phyloP scores from a whole-genome alignment of 2,329 filamentous ascomycete species.

The Aspergillus pseudoglaucus region DNA sequence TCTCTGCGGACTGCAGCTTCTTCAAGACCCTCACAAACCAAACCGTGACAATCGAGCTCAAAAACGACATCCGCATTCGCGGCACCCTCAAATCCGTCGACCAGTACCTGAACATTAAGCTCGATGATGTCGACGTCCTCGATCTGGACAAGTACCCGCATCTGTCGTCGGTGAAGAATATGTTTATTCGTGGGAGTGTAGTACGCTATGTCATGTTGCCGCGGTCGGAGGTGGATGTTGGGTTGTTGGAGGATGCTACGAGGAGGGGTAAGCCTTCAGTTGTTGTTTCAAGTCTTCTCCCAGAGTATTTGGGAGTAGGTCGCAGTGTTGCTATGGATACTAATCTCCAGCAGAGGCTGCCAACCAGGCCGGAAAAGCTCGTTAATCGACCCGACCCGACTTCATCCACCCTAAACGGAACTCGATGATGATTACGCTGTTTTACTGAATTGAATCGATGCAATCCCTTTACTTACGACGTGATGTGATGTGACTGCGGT shows the following conservation, averaged over 20 bases:
- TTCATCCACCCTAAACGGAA: not conserved
- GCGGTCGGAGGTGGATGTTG: conserved; percentile 72
- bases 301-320: not conserved
- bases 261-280: conserved; percentile 58
- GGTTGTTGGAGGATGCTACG: conserved; percentile 83
- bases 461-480: conserved; percentile 7
- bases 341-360: conserved; percentile 37
- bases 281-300: not conserved
- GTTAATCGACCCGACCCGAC: conserved; percentile 22
- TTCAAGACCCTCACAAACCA: conserved; percentile 99
- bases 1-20: conserved; percentile 56
- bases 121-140: conserved; percentile 88
- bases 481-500: conserved; percentile 6
- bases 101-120: conserved; percentile 98
- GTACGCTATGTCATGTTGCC: conserved; percentile 90
- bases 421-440: not conserved
- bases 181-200: conserved; percentile 90
- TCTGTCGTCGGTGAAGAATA: conserved; percentile 83
- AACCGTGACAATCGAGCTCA: conserved; percentile 95
- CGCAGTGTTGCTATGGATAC: not conserved
- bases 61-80: conserved; percentile 97
- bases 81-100: conserved; percentile 95
- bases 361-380: conserved; percentile 45
- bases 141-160: conserved; percentile 95
- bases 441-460: conserved; percentile 2